phyloP scores from a whole-genome alignment of 805 yeast species.

The Pichia deserticola region DNA sequence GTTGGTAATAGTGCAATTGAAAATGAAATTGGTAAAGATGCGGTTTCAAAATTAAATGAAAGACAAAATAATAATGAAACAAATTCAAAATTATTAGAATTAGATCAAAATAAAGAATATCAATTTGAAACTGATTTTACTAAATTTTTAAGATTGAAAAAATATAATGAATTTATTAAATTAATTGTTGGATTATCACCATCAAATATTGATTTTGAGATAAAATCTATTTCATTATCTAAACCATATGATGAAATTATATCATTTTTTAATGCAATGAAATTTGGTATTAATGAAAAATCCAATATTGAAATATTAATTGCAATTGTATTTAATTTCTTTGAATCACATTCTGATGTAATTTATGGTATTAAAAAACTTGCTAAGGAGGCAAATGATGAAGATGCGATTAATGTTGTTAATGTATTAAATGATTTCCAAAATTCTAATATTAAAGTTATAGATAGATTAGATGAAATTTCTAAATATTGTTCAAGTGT shows the following conservation, averaged over 20 bases:
- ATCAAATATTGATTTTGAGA: constrained; percentile 74
- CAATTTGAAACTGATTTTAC: constrained; percentile 74
- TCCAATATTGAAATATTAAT: constrained; percentile 69
- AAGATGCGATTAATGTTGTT: constrained; percentile 26
- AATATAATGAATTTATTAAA: constrained; percentile 45
- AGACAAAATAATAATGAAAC: constrained; percentile 14
- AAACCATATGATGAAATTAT: constrained; percentile 64
- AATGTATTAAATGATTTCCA: constrained; percentile 44
- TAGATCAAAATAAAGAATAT: constrained; percentile 30
- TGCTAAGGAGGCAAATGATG: constrained; percentile 14
- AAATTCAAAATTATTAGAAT: constrained; percentile 24
- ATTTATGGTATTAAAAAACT: constrained; percentile 29
- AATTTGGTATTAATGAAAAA: constrained; percentile 48
- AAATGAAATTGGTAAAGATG: constrained; percentile 32
- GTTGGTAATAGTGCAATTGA: constrained; percentile 63
- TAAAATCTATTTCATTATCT: constrained; percentile 63
- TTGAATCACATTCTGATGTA: constrained; percentile 79
- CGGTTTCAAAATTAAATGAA: constrained; percentile 23
- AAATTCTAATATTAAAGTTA: constrained; percentile 31
- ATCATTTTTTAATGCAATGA: constrained; percentile 60
- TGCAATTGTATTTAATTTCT: constrained; percentile 69
- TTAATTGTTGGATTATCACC: constrained; percentile 61
- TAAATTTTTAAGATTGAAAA: constrained; percentile 49
- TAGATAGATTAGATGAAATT: constrained; percentile 52
- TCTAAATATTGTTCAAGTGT: constrained; percentile 81